Base-by-base conservation (phyloP, 148 eudicot genomes). In the Amaranthus cruentus region DNA sequence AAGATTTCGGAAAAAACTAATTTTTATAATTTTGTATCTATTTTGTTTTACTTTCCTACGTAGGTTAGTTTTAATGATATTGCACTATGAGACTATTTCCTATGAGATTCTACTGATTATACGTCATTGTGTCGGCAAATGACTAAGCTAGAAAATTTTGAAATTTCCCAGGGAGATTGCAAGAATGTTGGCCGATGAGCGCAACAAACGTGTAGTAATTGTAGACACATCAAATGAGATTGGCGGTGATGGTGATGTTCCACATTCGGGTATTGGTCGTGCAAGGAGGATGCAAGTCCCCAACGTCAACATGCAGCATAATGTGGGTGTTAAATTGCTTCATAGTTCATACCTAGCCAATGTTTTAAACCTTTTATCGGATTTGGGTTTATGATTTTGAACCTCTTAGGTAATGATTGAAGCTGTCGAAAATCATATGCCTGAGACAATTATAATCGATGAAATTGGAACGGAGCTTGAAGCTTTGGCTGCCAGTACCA, bases 201-300 rank as follows among this genome's bases (percentile, higher is more conserved):
- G 84, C 73, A 88, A 78, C 73, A 94, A 89, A 72, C 91, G 98
- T 21, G 98, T 94, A 62, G 93, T 94, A 18, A 91, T 94, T 78
- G 88, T 94, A 69, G 98, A 94, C 78, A 94, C 98, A n/a, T 94
- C 98, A 47, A 94, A 91, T 77, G 98, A 94, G 87, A 94, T 94
- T 66, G 98, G 97, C 72, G 98, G 97, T 68, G 98, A 94, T 82
- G 98, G 97, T 18, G 98, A 94, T 83, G 89, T 94, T 80, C 98
- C 98, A 55, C 98, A 94, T 84, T 87, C 91, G 21, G 98, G 98
- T 57, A 94, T 94, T 69, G 98, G 98, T 47, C 87, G 91, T 53
- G 97, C 98, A 48, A 87, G 98, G 81, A 91, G 98, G 75, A 91
- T 94, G 98, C 98, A 94, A 87, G 98, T 94, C 66, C 96, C 98